Evolutionary conservation across 2,329 filamentous ascomycete genomes (phyloP).

Genomic region (Hysterium pulicare): DNA sequence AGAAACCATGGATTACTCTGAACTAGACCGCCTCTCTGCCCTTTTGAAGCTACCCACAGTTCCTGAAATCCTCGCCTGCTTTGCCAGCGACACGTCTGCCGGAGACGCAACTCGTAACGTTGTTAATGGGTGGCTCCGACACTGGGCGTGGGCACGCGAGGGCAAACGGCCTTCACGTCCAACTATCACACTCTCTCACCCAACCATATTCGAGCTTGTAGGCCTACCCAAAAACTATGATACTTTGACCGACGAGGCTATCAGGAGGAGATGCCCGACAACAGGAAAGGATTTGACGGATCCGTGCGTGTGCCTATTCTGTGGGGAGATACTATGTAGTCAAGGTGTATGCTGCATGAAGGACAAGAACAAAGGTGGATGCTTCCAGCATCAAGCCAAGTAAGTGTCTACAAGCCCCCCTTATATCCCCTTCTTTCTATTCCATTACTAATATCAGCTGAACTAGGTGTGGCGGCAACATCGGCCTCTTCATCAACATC

Average conservation of each 20-base stretch:
- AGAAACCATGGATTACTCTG: conserved; percentile 61
- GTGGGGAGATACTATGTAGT: conserved; percentile 93
- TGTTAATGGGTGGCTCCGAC: conserved; percentile 69
- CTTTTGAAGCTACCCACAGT: conserved; percentile 73
- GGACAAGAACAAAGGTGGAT: conserved; percentile 56
- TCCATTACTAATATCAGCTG: not conserved
- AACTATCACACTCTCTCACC: conserved; percentile 64
- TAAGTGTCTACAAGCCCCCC: conserved; percentile 47
- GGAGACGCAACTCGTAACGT: conserved; percentile 46
- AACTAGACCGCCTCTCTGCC: conserved; percentile 77
- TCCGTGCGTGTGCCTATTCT: conserved; percentile 88
- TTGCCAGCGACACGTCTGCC: conserved; percentile 34
- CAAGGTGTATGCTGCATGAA: conserved; percentile 89
- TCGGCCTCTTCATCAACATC: conserved; percentile 95
- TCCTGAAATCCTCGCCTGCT: conserved; percentile 69
- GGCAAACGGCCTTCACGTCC: conserved; percentile 40
- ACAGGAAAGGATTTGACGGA: conserved; percentile 90
- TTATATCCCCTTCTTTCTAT: not conserved
- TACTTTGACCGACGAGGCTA: conserved; percentile 85
- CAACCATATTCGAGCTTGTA: conserved; percentile 89
- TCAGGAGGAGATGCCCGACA: conserved; percentile 76
- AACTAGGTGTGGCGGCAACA: conserved; percentile 75
- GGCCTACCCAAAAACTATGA: conserved; percentile 91
- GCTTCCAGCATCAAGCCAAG: conserved; percentile 85
- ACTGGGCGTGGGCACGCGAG: conserved; percentile 47